These are phyloP conservation scores for Candida loeiensis DNA, from an alignment of 805 yeast species.

Conservation along the genomic window DNA sequence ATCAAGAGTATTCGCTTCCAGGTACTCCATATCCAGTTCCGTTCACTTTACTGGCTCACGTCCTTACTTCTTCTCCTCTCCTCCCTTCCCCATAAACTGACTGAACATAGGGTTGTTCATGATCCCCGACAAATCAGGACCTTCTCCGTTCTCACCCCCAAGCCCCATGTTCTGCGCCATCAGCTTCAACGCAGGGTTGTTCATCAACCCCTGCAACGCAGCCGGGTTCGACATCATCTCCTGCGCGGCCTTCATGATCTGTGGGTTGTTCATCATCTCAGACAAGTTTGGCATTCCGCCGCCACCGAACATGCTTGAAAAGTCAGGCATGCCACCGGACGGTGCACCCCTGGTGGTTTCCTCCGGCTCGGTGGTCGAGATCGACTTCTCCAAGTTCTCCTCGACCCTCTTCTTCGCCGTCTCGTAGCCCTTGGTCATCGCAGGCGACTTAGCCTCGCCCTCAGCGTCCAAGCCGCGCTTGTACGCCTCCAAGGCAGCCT, in stretches of 20 bases:
- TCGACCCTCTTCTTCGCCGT: constrained; percentile 87
- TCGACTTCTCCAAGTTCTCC: constrained; percentile 55
- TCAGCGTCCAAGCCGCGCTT: constrained; percentile 82
- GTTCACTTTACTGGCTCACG: neutral
- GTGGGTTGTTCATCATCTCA: constrained; percentile 84
- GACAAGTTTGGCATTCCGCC: constrained; percentile 72
- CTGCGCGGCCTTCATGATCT: constrained; percentile 84
- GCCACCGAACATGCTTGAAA: constrained; percentile 66
- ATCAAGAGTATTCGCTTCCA: too few species aligned
- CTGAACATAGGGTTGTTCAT: constrained; percentile 78
- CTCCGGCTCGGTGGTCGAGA: constrained; percentile 25
- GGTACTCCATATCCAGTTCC: neutral
- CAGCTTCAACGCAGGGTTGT: constrained; percentile 72
- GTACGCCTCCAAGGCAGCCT: constrained; percentile 88
- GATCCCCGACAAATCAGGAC: constrained; percentile 62
- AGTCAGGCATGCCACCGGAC: constrained; percentile 68
- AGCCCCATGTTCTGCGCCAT: constrained; percentile 78
- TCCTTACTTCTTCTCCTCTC: too few species aligned
- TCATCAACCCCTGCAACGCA: constrained; percentile 70
- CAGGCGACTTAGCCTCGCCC: constrained; percentile 79
- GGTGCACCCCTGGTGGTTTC: constrained; percentile 25
- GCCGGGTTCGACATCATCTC: constrained; percentile 82
- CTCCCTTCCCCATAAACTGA: constrained; percentile 66
- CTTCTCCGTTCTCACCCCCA: constrained; percentile 51
- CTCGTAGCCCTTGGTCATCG: constrained; percentile 90